Conservation (phyloP, 495 filamentous ascomycete genomes). For the Bathelium albidoporum region DNA sequence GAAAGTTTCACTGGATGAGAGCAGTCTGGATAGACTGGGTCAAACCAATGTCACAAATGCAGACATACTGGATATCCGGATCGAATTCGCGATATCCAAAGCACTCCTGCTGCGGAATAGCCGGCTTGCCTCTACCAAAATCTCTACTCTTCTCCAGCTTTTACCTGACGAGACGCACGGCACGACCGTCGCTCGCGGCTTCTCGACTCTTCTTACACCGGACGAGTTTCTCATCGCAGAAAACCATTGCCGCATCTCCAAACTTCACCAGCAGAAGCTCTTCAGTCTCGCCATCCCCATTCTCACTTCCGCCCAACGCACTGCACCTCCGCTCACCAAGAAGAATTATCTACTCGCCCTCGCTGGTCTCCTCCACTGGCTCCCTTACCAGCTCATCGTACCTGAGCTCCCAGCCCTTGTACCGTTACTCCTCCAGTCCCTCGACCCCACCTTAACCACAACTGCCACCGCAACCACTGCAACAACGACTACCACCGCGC, state of each 20-base stretch:
- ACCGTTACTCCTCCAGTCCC: slow-evolving; percentile 58
- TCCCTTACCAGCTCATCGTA: slow-evolving; percentile 49
- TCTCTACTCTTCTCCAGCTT: slow-evolving; percentile 43
- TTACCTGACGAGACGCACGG: slow-evolving; percentile 39
- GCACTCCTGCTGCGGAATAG: slow-evolving; percentile 26
- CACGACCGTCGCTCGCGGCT: slow-evolving; percentile 42
- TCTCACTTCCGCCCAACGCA: slow-evolving; percentile 46
- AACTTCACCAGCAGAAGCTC: slow-evolving; percentile 55
- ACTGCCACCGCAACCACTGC: too few species aligned
- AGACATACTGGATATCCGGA: slow-evolving; percentile 24
- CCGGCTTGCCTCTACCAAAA: slow-evolving; percentile 36
- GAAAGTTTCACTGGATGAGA: slow-evolving; percentile 18
- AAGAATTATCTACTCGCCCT: slow-evolving; percentile 57
- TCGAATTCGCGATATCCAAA: slow-evolving; percentile 34
- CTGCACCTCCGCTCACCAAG: slow-evolving; percentile 39
- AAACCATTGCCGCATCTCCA: slow-evolving; percentile 54
- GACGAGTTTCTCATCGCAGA: slow-evolving; percentile 54
- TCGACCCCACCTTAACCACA: slow-evolving; percentile 47
- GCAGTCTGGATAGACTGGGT: slow-evolving; percentile 25
- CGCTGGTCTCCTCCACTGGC: slow-evolving; percentile 51
- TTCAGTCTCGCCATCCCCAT: slow-evolving; percentile 53
- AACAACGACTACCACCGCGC: background rate
- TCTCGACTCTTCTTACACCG: slow-evolving; percentile 49
- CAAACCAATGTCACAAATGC: slow-evolving; percentile 25
- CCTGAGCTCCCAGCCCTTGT: slow-evolving; percentile 49